Conservation (phyloP, 2,329 filamentous ascomycete genomes). For the Colletotrichum limetticola region DNA sequence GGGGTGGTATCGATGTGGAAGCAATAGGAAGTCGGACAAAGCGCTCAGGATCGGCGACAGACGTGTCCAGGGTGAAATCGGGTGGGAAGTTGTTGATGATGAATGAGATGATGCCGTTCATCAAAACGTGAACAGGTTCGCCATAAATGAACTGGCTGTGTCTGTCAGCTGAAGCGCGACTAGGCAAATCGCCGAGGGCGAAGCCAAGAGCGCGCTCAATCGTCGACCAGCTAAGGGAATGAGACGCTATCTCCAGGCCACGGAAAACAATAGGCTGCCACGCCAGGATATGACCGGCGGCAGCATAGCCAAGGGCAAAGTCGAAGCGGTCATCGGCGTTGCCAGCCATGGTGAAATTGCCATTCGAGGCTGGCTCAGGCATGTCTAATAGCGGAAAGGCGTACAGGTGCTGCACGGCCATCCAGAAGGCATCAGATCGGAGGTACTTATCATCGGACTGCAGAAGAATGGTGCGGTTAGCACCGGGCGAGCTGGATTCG, state of each 20-base stretch:
- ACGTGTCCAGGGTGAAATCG: slow-evolving; percentile 68
- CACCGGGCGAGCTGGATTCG: slow-evolving; percentile 38
- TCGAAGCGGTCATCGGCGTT: slow-evolving; percentile 57
- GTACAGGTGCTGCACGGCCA: slow-evolving; percentile 68
- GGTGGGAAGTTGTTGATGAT: slow-evolving; percentile 68
- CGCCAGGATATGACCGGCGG: slow-evolving; percentile 68
- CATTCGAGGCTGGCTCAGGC: slow-evolving; percentile 44
- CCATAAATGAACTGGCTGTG: slow-evolving; percentile 61
- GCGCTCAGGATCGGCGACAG: slow-evolving; percentile 46
- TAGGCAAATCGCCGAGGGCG: slow-evolving; percentile 53
- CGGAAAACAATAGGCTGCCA: slow-evolving; percentile 65
- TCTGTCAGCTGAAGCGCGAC: slow-evolving; percentile 41
- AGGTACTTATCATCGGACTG: slow-evolving; percentile 64
- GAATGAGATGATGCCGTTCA: slow-evolving; percentile 68
- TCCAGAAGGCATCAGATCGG: slow-evolving; percentile 66
- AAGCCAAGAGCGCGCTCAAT: slow-evolving; percentile 71
- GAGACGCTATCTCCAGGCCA: slow-evolving; percentile 68
- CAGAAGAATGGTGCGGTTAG: slow-evolving; percentile 54
- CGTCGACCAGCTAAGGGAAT: slow-evolving; percentile 71
- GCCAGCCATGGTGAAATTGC: slow-evolving; percentile 48
- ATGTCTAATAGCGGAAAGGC: slow-evolving; percentile 60
- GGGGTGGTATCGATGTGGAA: slow-evolving; percentile 47
- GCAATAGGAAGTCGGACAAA: slow-evolving; percentile 59
- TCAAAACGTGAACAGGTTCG: slow-evolving; percentile 62
- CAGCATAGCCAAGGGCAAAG: slow-evolving; percentile 72